Conservation (phyloP, 1,139 yeast genomes). For the Protomyces inundatus region DNA sequence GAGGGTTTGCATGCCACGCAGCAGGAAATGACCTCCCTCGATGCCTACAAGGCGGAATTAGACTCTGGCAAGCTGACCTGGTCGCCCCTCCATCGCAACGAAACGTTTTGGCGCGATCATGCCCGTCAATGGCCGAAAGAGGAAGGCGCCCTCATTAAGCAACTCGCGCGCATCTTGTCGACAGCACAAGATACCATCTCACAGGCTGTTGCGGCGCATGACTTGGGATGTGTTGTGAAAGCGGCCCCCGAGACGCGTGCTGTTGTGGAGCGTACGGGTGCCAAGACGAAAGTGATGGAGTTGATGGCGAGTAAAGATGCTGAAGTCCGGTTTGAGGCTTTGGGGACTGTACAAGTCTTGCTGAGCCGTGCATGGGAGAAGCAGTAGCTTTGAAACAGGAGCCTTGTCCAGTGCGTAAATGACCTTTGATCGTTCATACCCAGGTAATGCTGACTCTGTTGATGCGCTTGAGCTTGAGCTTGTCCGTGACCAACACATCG, state of each 20-base stretch:
- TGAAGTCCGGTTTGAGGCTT: constrained; percentile 89
- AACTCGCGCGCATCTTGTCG: constrained; percentile 43
- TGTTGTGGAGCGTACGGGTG: constrained; percentile 49
- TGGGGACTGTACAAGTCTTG: constrained; percentile 85
- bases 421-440: no score
- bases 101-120: constrained; percentile 86
- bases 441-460: no score
- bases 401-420: no score
- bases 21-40: constrained; percentile 79
- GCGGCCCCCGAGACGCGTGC: constrained; percentile 52
- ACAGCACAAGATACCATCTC: constrained; percentile 38
- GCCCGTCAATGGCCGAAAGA: constrained; percentile 67
- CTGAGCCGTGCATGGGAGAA: constrained; percentile 60
- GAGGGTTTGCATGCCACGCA: constrained; percentile 65
- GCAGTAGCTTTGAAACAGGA: not conserved
- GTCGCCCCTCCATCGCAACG: constrained; percentile 89
- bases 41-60: constrained; percentile 82
- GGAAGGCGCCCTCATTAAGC: constrained; percentile 61
- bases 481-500: no score
- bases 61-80: constrained; percentile 72
- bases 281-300: constrained; percentile 76
- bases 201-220: constrained; percentile 61
- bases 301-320: constrained; percentile 76
- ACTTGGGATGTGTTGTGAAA: constrained; percentile 66
- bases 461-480: no score